phyloP scores from a whole-genome alignment of 1,139 yeast species.

The Geotrichum bryndzae region DNA sequence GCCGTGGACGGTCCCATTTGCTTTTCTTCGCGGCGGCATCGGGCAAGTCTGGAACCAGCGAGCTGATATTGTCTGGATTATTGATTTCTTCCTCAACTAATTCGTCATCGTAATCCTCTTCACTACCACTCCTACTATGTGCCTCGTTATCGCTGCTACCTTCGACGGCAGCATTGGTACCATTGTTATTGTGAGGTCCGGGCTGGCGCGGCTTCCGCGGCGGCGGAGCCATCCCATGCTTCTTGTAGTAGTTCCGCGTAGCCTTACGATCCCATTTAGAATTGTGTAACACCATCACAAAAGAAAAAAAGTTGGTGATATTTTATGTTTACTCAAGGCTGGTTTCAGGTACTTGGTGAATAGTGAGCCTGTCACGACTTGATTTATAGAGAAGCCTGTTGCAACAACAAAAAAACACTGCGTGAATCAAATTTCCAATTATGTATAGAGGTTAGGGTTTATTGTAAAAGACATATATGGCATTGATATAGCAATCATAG shows the following conservation, averaged over 20 bases:
- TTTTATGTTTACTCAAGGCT: no score
- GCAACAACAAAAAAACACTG: no score
- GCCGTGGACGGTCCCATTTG: not conserved
- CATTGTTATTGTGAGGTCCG: not conserved
- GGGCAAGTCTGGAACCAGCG: constrained; percentile 5
- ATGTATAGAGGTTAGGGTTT: no score
- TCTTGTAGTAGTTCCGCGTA: constrained; percentile 15
- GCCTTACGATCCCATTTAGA: constrained; percentile 20
- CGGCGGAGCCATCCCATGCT: constrained; percentile 16
- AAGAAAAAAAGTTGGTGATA: no score
- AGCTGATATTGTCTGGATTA: constrained; percentile 2
- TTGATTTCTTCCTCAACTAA: not conserved
- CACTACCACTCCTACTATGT: not conserved
- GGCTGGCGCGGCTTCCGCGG: constrained; percentile 1
- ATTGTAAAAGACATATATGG: no score
- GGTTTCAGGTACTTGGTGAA: no score
- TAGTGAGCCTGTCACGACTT: no score
- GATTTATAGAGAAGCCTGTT: no score
- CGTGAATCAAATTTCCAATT: no score
- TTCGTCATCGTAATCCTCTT: not conserved
- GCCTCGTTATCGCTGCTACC: not conserved
- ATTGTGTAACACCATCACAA: constrained; percentile 17
- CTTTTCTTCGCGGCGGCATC: not conserved
- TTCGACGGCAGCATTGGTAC: not conserved
- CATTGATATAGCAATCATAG: no score